These are phyloP conservation scores for Moniliella sp. DNA, from an alignment of 1,284 basidiomycete species.

Conservation along the genomic window DNA sequence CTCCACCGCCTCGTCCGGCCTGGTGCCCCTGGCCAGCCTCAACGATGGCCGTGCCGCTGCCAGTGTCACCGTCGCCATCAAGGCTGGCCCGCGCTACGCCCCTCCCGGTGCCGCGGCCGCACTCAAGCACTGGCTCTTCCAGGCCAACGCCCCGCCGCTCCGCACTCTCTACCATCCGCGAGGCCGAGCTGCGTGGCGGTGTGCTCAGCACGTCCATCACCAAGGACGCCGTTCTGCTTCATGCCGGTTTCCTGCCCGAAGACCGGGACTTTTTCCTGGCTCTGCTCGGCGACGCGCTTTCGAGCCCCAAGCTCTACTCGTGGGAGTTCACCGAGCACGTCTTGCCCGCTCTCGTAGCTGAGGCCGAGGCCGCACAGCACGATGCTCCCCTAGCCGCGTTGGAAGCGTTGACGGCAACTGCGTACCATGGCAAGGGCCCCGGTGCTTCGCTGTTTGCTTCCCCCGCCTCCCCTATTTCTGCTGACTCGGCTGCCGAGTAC, in stretches of 20 bases:
- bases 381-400: slow-evolving; percentile 18
- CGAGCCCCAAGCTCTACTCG: slow-evolving; percentile 16
- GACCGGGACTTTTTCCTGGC: slow-evolving; percentile 40
- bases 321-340: slow-evolving; percentile 32
- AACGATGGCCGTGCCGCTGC: not conserved
- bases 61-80: not conserved
- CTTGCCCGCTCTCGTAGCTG: slow-evolving; percentile 17
- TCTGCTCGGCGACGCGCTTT: slow-evolving; percentile 25
- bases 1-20: not conserved
- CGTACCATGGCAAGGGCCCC: slow-evolving; percentile 25
- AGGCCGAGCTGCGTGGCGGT: slow-evolving; percentile 82
- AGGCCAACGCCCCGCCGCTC: slow-evolving; percentile 43
- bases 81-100: not conserved
- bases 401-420: slow-evolving; percentile 24
- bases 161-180: slow-evolving; percentile 68
- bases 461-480: slow-evolving; percentile 19
- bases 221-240: slow-evolving; percentile 73
- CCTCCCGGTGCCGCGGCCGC: slow-evolving; percentile 18
- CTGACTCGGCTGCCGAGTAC: slow-evolving; percentile 11
- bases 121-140: slow-evolving; percentile 17
- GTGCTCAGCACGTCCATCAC: slow-evolving; percentile 64
- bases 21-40: not conserved
- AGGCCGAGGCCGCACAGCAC: slow-evolving; percentile 16
- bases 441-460: slow-evolving; percentile 28
- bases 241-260: slow-evolving; percentile 79